Base-by-base conservation (phyloP, 208 protist species). In the Leishmania guyanensis region DNA sequence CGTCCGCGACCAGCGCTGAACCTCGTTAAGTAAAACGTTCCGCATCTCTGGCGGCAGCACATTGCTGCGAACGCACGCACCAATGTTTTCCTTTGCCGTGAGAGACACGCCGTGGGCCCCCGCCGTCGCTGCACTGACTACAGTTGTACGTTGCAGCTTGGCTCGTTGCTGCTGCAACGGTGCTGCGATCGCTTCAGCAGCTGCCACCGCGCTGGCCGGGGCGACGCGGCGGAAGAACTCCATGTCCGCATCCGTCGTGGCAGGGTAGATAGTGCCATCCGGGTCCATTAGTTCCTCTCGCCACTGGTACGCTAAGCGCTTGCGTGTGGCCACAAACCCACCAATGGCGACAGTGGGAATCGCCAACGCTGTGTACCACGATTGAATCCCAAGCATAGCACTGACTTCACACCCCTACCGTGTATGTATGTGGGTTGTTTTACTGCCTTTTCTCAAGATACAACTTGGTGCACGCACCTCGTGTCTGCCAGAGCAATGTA, bases 261-360 rank as follows among this genome's bases (percentile, higher is more conserved):
- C 68, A 4, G 91, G 91, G 82, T 96, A 97, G n/a, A 81, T 66
- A 0, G 50, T 77, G 29, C 84, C 80, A 2, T 93, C 87, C 3
- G 84, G 78, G 78, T 96, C 94, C 91, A 96, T 94, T 53, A 97
- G 85, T 79, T 97, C 92, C 84, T 97, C 94, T 14, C 88, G 82
- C 94, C 94, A 97, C 77, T 97, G 92, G 75, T 92, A 94, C 14
- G 92, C 91, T 12, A 97, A 79, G 39, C 94, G 94, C 77, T 95
- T 97, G 43, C 94, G 89, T 0, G 94, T 92, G 26, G 92, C 94
- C 73, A 97, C 79, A 71, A 95, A 97, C 26, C 85, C 89, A 16
- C 88, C 91, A 22, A 94, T 39, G 36, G 82, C 26, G 60, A 94
- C 77, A 36, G 84, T 91, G 0, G 94, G 94, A 22, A 95, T 53